Base-by-base conservation (phyloP, 2,329 filamentous ascomycete species). In the Camillea tinctor region DNA sequence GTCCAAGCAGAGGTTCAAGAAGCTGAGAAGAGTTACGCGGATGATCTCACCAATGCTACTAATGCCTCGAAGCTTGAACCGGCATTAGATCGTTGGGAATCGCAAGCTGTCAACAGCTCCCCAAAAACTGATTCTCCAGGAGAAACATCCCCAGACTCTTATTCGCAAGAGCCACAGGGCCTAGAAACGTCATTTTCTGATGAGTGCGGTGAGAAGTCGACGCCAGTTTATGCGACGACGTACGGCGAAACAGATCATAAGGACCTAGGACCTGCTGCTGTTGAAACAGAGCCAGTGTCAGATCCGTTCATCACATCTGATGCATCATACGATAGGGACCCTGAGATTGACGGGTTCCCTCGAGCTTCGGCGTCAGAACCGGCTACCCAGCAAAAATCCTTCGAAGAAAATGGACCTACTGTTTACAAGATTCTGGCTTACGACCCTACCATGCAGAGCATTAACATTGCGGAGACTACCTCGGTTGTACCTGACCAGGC, bases 371-470 rank as follows among this genome's bases (percentile, higher is more conserved):
- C 59, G 4, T 56, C 53, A 3, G 55, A 59, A 51, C 56, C 64
- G 9, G 22, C 63, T 19, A 24, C 58, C 13, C 55, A 59, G 23
- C 21, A 63, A 44, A 59, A 70, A 44, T 59, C 70, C 36, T 69
- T 60, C 3, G 55, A 51, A 54, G 59, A 50, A 11, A 54, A 65
- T 8, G 63, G 71, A 19, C 67, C 68, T 17, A 71, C 68, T 5
- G 59, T 82, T 2, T 91, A 90, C 77, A 90, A 85, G 70, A 81
- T 91, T 36, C 78, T 92, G 5, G 88, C 85, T 1, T 90, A 88
- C 66, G 86, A 91, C 64, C 77, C 84, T 1, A 77, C 76, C 8
- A 86, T 81, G 65, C 80, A 88, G 65, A 76, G 76, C 13, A 79
- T 91, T 66, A 81, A 77, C 50, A 78, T 81, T 2, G 86, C 85